A percentile compares a stretch with the other conserved stretches of the same genome.
Evolutionary conservation across 129 eudicot genomes (phyloP).

Genomic region (Daucus carota): DNA sequence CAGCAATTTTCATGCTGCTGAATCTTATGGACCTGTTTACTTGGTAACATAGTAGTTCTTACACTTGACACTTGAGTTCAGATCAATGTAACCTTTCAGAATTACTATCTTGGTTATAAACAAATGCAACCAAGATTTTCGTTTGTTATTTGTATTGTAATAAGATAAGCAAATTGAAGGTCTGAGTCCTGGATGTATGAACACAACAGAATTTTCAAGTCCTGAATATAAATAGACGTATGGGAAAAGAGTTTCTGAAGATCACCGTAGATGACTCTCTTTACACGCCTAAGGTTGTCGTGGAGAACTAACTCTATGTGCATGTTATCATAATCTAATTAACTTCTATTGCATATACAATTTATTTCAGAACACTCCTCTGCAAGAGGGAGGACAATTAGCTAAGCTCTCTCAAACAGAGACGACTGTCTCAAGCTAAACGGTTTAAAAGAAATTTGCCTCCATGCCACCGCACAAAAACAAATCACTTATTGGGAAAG

Average conservation of each 20-base stretch:
- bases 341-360: background rate
- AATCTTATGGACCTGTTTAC: slow-evolving; percentile 59
- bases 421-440: slow-evolving; percentile 16
- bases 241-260: background rate
- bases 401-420: slow-evolving; percentile 25
- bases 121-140: background rate
- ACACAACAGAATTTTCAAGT: background rate
- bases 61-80: background rate
- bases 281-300: background rate
- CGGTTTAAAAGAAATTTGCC: background rate
- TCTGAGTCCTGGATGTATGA: background rate
- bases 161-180: background rate
- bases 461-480: background rate
- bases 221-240: background rate
- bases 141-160: background rate
- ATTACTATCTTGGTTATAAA: background rate
- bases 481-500: slow-evolving; percentile 10
- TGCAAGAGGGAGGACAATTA: slow-evolving; percentile 22
- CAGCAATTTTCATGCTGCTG: slow-evolving; percentile 20
- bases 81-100: background rate
- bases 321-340: background rate
- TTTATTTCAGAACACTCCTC: slow-evolving; percentile 18
- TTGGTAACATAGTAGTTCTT: slow-evolving; percentile 35
- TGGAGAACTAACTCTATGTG: no score
- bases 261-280: background rate